Evolutionary conservation across 805 yeast genomes (phyloP).

Genomic region (Cyberlindnera mycetangii): DNA sequence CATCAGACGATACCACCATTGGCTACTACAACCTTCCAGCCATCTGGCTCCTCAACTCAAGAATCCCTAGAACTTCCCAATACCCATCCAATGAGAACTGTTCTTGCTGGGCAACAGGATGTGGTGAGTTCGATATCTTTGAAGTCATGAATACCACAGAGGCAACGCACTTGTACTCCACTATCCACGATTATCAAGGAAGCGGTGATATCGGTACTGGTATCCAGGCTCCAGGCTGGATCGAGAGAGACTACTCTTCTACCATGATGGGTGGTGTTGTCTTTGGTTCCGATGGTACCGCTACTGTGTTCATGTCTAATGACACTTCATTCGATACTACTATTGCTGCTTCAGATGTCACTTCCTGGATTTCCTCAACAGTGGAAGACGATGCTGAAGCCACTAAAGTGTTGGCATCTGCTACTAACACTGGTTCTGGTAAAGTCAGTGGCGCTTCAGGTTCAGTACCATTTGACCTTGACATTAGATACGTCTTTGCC

Average conservation of each 20-base stretch:
- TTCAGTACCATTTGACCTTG: slow-evolving; percentile 14
- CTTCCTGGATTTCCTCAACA: slow-evolving; percentile 42
- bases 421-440: slow-evolving; percentile 37
- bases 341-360: slow-evolving; percentile 43
- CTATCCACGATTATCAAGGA: slow-evolving; percentile 77
- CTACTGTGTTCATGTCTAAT: slow-evolving; percentile 58
- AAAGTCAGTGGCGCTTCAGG: slow-evolving; percentile 18
- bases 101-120: slow-evolving; percentile 75
- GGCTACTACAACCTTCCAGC: slow-evolving; percentile 63
- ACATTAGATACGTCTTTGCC: slow-evolving; percentile 23
- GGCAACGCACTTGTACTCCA: slow-evolving; percentile 53
- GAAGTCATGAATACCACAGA: slow-evolving; percentile 68
- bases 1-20: slow-evolving; percentile 29
- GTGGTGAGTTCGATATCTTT: slow-evolving; percentile 77
- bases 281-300: slow-evolving; percentile 59
- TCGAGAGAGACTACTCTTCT: slow-evolving; percentile 47
- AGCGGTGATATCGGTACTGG: slow-evolving; percentile 61
- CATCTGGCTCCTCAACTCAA: slow-evolving; percentile 71
- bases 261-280: slow-evolving; percentile 72
- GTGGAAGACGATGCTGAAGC: slow-evolving; percentile 29
- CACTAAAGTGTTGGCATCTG: slow-evolving; percentile 31
- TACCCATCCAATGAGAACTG: slow-evolving; percentile 59
- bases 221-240: slow-evolving; percentile 51
- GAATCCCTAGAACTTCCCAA: slow-evolving; percentile 73
- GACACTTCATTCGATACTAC: slow-evolving; percentile 45